Conservation (phyloP, 169 alveolate species). For the Eimeria falciformis region DNA sequence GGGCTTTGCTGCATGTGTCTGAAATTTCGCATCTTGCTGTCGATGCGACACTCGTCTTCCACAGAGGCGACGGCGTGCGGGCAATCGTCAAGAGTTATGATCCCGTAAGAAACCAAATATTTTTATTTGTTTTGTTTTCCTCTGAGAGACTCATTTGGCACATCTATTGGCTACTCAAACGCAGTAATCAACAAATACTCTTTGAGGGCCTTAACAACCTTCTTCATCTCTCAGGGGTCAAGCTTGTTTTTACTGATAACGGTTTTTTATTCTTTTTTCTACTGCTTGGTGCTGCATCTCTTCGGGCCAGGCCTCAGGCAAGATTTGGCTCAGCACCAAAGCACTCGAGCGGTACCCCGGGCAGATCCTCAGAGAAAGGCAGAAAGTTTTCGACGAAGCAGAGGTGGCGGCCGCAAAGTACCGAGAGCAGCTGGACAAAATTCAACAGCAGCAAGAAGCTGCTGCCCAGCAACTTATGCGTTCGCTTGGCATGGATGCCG, state of each 20-base stretch:
- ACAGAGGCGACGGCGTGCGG: not conserved
- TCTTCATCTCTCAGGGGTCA: too few relatives aligned
- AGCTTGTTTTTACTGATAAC: too few relatives aligned
- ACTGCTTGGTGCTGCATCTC: not conserved
- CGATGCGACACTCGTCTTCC: not conserved
- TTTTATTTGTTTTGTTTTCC: too few relatives aligned
- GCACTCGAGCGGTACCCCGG: conserved; percentile 63
- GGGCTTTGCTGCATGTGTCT: conserved; percentile 55
- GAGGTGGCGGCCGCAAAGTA: conserved; percentile 23
- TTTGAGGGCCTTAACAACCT: too few relatives aligned
- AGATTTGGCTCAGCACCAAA: conserved; percentile 38
- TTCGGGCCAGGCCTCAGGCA: conserved; percentile 46
- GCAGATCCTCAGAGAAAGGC: conserved; percentile 48
- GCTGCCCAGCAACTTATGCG: conserved; percentile 64
- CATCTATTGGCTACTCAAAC: not conserved
- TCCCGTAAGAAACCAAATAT: too few relatives aligned
- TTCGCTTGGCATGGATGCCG: conserved; percentile 54
- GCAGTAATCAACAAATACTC: too few relatives aligned
- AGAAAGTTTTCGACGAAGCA: conserved; percentile 23
- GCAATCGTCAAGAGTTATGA: not conserved
- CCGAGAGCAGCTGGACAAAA: not conserved
- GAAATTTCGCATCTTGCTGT: conserved; percentile 37
- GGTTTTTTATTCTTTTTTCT: not conserved
- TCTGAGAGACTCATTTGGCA: too few relatives aligned
- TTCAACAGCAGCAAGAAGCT: conserved; percentile 4